Evolutionary conservation across 208 protist species (phyloP).

Genomic region (Tritrichomonas foetus): DNA sequence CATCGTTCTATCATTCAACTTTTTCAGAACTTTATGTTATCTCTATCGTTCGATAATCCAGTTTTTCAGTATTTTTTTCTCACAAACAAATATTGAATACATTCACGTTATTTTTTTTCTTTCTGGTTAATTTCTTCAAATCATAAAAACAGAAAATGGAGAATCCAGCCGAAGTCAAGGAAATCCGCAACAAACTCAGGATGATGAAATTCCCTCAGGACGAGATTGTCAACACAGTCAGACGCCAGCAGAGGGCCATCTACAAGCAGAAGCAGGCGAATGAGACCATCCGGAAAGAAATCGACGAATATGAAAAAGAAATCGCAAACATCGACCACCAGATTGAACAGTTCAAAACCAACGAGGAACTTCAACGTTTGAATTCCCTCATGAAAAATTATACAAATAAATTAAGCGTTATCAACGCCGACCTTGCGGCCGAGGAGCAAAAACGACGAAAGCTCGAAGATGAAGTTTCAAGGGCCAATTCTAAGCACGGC

Average conservation of each 20-base stretch:
- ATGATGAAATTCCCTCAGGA: conserved; percentile 38
- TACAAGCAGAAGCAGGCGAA: conserved; percentile 16
- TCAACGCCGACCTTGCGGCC: neutral
- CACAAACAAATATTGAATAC: too few species aligned
- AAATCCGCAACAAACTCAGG: neutral
- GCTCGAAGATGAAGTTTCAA: neutral
- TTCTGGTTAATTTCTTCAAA: too few species aligned
- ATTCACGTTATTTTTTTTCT: too few species aligned
- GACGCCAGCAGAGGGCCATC: neutral
- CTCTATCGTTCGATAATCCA: too few species aligned
- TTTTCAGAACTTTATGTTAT: too few species aligned
- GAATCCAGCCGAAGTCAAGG: conserved; percentile 17
- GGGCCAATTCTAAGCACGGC: neutral
- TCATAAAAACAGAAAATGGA: too few species aligned
- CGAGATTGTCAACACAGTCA: neutral
- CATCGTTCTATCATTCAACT: too few species aligned
- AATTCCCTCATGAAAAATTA: neutral
- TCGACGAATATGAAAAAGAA: neutral
- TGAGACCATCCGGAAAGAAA: neutral
- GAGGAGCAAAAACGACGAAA: neutral
- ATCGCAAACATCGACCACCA: neutral
- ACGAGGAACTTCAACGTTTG: neutral
- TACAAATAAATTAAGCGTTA: conserved; percentile 7
- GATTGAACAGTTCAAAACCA: neutral
- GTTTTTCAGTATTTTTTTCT: too few species aligned